Conservation (phyloP, 208 protist genomes). For the Wallacemonas sp. region DNA sequence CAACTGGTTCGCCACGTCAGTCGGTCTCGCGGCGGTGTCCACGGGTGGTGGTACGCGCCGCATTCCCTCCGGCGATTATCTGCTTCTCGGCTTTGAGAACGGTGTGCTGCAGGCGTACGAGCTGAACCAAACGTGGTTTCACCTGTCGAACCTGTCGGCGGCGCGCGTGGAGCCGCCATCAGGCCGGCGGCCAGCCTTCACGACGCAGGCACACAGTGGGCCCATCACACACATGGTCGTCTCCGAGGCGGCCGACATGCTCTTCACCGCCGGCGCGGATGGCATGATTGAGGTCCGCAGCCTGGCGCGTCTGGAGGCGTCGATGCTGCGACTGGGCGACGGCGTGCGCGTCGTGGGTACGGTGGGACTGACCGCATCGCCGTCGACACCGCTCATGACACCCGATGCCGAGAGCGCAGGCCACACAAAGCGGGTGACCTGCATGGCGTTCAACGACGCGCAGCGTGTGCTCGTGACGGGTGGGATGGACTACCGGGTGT, state of each 20-base stretch:
- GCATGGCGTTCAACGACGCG: constrained; percentile 48
- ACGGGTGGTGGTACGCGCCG: constrained; percentile 9
- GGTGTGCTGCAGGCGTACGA: constrained; percentile 72
- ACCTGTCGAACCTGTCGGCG: constrained; percentile 41
- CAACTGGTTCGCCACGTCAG: constrained; percentile 63
- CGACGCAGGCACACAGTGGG: constrained; percentile 39
- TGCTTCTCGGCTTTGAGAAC: constrained; percentile 77
- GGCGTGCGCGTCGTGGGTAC: constrained; percentile 11
- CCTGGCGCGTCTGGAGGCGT: constrained; percentile 55
- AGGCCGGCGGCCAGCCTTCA: constrained; percentile 47
- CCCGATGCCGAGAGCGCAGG: constrained; percentile 13
- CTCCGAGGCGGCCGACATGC: constrained; percentile 43
- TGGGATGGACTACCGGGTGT: constrained; percentile 67
- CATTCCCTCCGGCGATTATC: constrained; percentile 35
- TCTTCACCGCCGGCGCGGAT: constrained; percentile 76
- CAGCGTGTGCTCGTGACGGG: constrained; percentile 69
- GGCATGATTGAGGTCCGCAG: constrained; percentile 63
- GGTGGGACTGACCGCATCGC: not conserved
- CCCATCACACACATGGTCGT: constrained; percentile 60
- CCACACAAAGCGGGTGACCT: constrained; percentile 72
- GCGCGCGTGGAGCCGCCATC: constrained; percentile 65
- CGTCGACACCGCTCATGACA: not conserved
- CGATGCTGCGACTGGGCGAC: constrained; percentile 59
- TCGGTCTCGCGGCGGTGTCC: constrained; percentile 36
- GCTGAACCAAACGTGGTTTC: constrained; percentile 69